These are phyloP conservation scores for Candida qinlingensis DNA, from an alignment of 805 yeast species.

Conservation along the genomic window DNA sequence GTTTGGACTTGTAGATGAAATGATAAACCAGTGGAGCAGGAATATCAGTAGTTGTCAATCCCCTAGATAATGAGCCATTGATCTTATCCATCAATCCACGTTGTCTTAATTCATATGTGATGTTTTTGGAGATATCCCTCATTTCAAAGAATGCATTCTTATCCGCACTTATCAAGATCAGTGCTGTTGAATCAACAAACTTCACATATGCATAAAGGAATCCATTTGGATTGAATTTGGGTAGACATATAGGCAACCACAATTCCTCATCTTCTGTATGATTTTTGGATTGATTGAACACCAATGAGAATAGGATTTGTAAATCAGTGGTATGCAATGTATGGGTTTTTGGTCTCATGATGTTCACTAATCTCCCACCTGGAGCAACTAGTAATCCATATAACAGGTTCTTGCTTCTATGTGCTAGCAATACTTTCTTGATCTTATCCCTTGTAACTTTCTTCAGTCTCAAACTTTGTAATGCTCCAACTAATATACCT, in stretches of 20 bases:
- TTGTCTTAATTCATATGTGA: slow-evolving; percentile 38
- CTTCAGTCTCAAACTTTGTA: slow-evolving; percentile 57
- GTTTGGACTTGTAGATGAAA: slow-evolving; percentile 72
- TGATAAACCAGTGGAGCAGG: slow-evolving; percentile 62
- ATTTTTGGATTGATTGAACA: slow-evolving; percentile 40
- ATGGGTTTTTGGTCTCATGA: slow-evolving; percentile 73
- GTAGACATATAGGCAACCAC: slow-evolving; percentile 92
- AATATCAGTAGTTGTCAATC: slow-evolving; percentile 44
- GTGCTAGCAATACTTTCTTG: slow-evolving; percentile 46
- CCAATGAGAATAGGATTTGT: slow-evolving; percentile 64
- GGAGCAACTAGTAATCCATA: slow-evolving; percentile 72
- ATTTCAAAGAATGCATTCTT: slow-evolving; percentile 76
- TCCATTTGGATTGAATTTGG: slow-evolving; percentile 84
- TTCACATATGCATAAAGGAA: slow-evolving; percentile 79
- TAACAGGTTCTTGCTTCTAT: slow-evolving; percentile 49
- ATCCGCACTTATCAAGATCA: slow-evolving; percentile 47
- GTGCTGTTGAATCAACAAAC: slow-evolving; percentile 41
- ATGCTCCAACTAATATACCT: slow-evolving; percentile 56
- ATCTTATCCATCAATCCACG: slow-evolving; percentile 35
- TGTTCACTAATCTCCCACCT: slow-evolving; percentile 59
- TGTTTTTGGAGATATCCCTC: slow-evolving; percentile 51
- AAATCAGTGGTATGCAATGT: slow-evolving; percentile 78
- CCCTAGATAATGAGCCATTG: slow-evolving; percentile 29
- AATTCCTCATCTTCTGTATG: slow-evolving; percentile 53
- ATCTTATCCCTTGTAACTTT: slow-evolving; percentile 53